A percentile compares a stretch with the other conserved stretches of the same genome.
phyloP scores from a whole-genome alignment of 257 asterid genomes.

The Gardenia jasminoides region DNA sequence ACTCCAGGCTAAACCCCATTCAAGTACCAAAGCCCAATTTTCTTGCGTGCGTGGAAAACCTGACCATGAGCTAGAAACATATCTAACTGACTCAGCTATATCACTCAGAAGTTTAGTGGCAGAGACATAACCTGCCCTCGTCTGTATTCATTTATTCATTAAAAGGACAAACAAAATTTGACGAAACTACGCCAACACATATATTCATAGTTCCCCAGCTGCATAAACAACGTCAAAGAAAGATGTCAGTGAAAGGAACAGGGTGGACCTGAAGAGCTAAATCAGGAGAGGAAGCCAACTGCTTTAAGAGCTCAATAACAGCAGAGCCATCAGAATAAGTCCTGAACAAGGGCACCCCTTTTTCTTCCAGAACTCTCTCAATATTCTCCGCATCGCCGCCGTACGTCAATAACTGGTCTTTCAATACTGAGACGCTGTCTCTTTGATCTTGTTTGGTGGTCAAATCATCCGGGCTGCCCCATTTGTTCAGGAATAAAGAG shows the following conservation, averaged over 20 bases:
- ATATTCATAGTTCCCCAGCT: background rate
- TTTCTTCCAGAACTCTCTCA: conserved; percentile 47
- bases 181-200: background rate
- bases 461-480: conserved; percentile 12
- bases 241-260: background rate
- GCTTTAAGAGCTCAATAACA: conserved; percentile 52
- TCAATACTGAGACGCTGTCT: conserved; percentile 42
- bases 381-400: conserved; percentile 36
- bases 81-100: too few relatives aligned
- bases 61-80: too few relatives aligned
- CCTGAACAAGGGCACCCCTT: conserved; percentile 53
- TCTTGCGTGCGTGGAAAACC: too few relatives aligned
- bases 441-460: conserved; percentile 19
- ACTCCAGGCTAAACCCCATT: too few relatives aligned
- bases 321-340: conserved; percentile 59
- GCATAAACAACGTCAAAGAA: background rate
- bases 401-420: conserved; percentile 40
- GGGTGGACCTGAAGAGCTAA: conserved; percentile 63
- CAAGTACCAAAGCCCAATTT: too few relatives aligned
- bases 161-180: too few relatives aligned
- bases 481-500: conserved; percentile 10
- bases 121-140: too few relatives aligned
- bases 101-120: too few relatives aligned
- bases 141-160: too few relatives aligned
- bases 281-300: conserved; percentile 40